Evolutionary conservation across 2,329 filamentous ascomycete species (phyloP), one percentile per base, ranked within the genome.

Genomic region (Colletotrichum sublineola): DNA sequence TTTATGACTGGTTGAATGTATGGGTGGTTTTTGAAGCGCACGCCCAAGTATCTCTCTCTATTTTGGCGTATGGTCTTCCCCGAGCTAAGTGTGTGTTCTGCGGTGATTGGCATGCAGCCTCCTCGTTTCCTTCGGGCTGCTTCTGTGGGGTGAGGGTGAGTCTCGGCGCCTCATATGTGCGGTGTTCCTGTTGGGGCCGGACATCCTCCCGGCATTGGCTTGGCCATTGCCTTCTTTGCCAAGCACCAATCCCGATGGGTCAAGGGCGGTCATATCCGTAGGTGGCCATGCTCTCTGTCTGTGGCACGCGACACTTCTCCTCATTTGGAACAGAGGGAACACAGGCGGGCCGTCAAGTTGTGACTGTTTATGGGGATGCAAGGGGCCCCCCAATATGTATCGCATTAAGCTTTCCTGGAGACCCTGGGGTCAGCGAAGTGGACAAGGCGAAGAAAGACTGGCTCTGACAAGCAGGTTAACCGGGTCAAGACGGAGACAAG

Each of bases 361-460:
- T 42, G 24, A 68, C 18, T 36, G 56, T 18, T 12, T 36, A 52
- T 9, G 36, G 12, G 40, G 6, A 36, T 31, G 29, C 65, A 53
- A 56, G 60, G 60, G 38, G 18, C 18, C 18, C 44, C 46, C 53
- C 55, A 40, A 33, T 56, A 24, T 18, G 38, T 44, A 46, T 38
- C 48, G 46, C 29, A 40, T 56, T 62, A 73, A 73, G 70, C 70
- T 73, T 69, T 73, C 66, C 66, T 70, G 69, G 60, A 67, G 69
- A 69, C 64, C 64, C 64, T 61, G 53, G 46, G 57, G 69, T 15
- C 33, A 15, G 31, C 62, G 46, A 46, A 60, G 40, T 8, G 44
- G 56, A 44, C 56, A 62, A 40, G 38, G 52, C 11, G 24, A 50
- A 36, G 20, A 31, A 40, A 53, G 31, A 46, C n/a, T 33, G 36